Base-by-base conservation (phyloP, 305 asterid genomes). In the Stenogyne calaminthoides region DNA sequence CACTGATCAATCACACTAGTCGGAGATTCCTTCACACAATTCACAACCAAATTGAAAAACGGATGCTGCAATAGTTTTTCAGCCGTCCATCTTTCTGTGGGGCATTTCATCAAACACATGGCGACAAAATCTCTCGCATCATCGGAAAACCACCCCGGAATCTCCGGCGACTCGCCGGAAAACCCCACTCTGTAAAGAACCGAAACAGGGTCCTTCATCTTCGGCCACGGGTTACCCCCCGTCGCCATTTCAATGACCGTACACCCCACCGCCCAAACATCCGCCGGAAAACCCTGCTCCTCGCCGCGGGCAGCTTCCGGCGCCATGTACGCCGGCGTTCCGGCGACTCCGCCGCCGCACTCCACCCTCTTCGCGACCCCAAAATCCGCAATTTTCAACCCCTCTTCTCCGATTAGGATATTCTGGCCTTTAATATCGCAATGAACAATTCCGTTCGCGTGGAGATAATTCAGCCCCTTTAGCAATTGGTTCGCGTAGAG, bases 221-320 rank as follows among this genome's bases (percentile, higher is more conserved):
- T 90, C 70, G 85, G 80, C 98, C 98, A 93, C 7, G 96, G 96
- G 51, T 47, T 76, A 55, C 79, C 25, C 6, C 96, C 97, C 1
- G 96, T 89, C n/a, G 96, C 92, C 98, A 93, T 89, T 77, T 93
- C 98, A 10, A 91, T 76, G n/a, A 93, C 18, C 3, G 88, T 85
- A 18, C 98, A 93, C 12, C 98, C 98, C 70, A 93, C 9, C 5
- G 96, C 86, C 98, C 98, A 93, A 0, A 91, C 42, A 80, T 93
- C 98, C 8, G 94, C 95, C 7, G 91, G 37, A 29, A 84, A 89
- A 4, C 85, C 64, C 72, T 91, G 97, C 55, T 87, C 93, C 76
- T 88, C 94, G 1, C 96, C 91, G 2, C 96, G 86, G 2, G 97
- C 98, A 29, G 79, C 96, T 68, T 93, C 98, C 58, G 98, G 98